A percentile compares a stretch with the other conserved stretches of the same genome.
phyloP scores from a whole-genome alignment of 495 filamentous ascomycete genomes.

The Aspergillus wentii region DNA sequence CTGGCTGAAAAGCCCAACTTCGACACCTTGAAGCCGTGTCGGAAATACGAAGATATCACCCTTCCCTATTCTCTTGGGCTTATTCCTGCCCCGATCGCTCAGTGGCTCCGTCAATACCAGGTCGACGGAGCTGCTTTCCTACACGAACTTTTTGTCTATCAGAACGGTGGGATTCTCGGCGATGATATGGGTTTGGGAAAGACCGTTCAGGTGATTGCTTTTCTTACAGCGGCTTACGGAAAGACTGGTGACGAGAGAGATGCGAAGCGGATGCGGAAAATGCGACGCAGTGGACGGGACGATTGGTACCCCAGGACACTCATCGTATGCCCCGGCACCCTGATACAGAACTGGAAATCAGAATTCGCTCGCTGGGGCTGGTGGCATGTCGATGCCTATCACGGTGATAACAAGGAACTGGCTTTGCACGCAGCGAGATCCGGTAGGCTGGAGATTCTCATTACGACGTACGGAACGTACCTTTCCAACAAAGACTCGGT shows the following conservation, averaged over 20 bases:
- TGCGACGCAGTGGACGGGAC: slow-evolving; percentile 50
- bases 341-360: slow-evolving; percentile 87
- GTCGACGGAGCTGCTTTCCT: slow-evolving; percentile 81
- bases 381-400: slow-evolving; percentile 85
- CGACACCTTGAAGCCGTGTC: slow-evolving; percentile 52
- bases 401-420: slow-evolving; percentile 68
- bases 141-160: slow-evolving; percentile 86
- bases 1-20: slow-evolving; percentile 69
- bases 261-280: slow-evolving; percentile 85
- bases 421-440: slow-evolving; percentile 69
- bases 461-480: slow-evolving; percentile 92
- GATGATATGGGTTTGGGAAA: slow-evolving; percentile 99
- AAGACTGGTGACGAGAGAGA: slow-evolving; percentile 93
- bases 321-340: slow-evolving; percentile 80
- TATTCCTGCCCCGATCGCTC: slow-evolving; percentile 86
- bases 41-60: slow-evolving; percentile 68
- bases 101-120: slow-evolving; percentile 91
- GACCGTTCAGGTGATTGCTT: slow-evolving; percentile 94
- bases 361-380: slow-evolving; percentile 90
- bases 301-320: slow-evolving; percentile 84
- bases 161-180: slow-evolving; percentile 83
- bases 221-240: slow-evolving; percentile 87
- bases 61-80: slow-evolving; percentile 73
- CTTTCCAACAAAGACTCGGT: slow-evolving; percentile 66
- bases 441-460: slow-evolving; percentile 79